Evolutionary conservation across 2,329 filamentous ascomycete genomes (phyloP), one percentile per base, ranked within the genome.

Genomic region (Aspergillus costaricaensis): DNA sequence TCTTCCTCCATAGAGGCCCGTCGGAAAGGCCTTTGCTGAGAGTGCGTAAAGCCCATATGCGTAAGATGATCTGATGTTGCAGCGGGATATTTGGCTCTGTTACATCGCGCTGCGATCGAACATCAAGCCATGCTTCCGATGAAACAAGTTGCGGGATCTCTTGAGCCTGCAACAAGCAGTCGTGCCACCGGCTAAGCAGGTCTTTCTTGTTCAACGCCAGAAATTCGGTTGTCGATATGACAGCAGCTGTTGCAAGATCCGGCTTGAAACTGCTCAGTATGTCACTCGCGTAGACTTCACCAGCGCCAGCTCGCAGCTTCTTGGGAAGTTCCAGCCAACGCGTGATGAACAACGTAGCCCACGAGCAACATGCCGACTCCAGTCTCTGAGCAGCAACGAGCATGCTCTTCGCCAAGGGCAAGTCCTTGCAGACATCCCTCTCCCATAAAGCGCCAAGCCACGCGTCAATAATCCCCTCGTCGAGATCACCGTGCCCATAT

Each of bases 201-300:
- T 62, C 44, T 8, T 60, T 61, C 56, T 68, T 64, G 41, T 52
- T 47, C 14, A 63, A 44, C 23, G 70, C 67, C 25, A 79, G 53
- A 21, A 39, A 57, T 59, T 78, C 72, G 1, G 77, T 77, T 3
- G 75, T 67, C 23, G 65, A 52, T 32, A 77, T 63, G 9, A 79
- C 69, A 55, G 67, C 70, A 21, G 61, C 61, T 8, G 71, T 63
- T 23, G 68, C 68, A 55, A 59, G 52, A 30, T 75, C 64, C 3
- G 67, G 57, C 51, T 69, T 52, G 8, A 74, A 66, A 23, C 63
- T 57, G 8, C 55, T 59, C 36, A 77, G 58, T 17, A 75, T 55
- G 7, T 52, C 47, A 10, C 57, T 48, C 3, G 68, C 60, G 52
- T 68, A 65, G 15, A 62, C 56, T 12, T 59, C 55, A 55, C 59